Base-by-base conservation (phyloP, 1,284 basidiomycete species). In the Peniophora sp. region DNA sequence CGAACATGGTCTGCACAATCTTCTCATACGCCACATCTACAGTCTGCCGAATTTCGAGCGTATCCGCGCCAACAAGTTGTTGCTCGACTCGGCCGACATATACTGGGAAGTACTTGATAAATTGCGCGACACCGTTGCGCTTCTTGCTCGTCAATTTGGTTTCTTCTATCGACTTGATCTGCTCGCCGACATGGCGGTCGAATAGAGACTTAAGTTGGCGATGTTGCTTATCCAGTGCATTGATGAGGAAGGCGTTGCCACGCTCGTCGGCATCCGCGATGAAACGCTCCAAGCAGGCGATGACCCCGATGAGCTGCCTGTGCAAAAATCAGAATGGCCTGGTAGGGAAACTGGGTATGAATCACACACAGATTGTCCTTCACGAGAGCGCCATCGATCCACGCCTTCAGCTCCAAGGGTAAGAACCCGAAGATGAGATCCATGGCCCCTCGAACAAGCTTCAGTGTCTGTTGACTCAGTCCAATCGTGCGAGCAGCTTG, bases 351-450 rank as follows among this genome's bases (percentile, higher is more conserved):
- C 15, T 48, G 18, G 24, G 35, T n/a, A 22, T 14, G 37, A 18
- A 39, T 9, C 20, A 73, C 88, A 68, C 64, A 93, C 94, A 94
- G 73, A 52, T 70, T 75, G 63, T 97, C 94, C 59, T 80, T 84
- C 27, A 78, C 74, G 45, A 95, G 64, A 0, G 88, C 87, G 15
- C 69, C 75, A 57, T 97, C 94, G 12, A 93, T 73, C 87, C 92
- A 97, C 8, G 74, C 68, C 66, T 92, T 92, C 54, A 97, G 59
- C 63, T 97, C 93, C 1, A 75, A 73, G 3, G 88, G 85, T 17
- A 99, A 69, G 69, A 96, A 98, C 8, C 93, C 92, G 66, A 98
- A 99, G 52, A 98, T 93, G 47, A 97, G 71, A 57, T 98, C 95
- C 85, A 98, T 83, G 17, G 92, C 92, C 5, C 84, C 83, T 22